phyloP scores from a whole-genome alignment of 192 early-diverging fungal species.

The Phycomyces nitens region DNA sequence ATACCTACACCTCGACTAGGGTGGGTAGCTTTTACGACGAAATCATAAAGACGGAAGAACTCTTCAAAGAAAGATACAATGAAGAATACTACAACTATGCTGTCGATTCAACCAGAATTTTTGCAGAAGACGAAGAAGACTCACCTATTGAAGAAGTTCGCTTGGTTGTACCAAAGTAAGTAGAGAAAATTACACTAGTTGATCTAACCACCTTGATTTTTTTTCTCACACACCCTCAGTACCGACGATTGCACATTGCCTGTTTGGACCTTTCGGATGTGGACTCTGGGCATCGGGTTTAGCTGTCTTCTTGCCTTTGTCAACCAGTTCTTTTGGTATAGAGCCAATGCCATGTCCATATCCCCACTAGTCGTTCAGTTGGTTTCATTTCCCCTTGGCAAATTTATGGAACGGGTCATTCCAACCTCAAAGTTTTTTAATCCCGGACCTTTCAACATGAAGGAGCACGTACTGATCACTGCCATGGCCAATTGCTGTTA shows the following conservation, averaged over 20 bases:
- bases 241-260: slow-evolving; percentile 49
- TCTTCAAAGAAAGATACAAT: too few relatives aligned
- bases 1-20: too few relatives aligned
- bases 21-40: too few relatives aligned
- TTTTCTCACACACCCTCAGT: slow-evolving; percentile 8
- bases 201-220: too few relatives aligned
- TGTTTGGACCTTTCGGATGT: slow-evolving; percentile 51
- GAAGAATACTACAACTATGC: too few relatives aligned
- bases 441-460: slow-evolving; percentile 63
- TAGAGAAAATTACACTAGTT: too few relatives aligned
- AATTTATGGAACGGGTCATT: slow-evolving; percentile 37
- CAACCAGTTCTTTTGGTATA: slow-evolving; percentile 48
- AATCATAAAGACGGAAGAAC: too few relatives aligned
- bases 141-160: slow-evolving; percentile 48
- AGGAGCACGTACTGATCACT: slow-evolving; percentile 63
- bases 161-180: slow-evolving; percentile 42
- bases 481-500: slow-evolving; percentile 49
- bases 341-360: slow-evolving; percentile 40
- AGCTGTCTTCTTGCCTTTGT: slow-evolving; percentile 39
- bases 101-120: too few relatives aligned
- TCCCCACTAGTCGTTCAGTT: slow-evolving; percentile 48
- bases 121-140: slow-evolving; percentile 28
- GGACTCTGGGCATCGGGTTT: slow-evolving; percentile 42
- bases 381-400: slow-evolving; percentile 47
- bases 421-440: slow-evolving; percentile 48